These are phyloP conservation scores for Paraconiothyrium sp. DNA, from an alignment of 2,329 filamentous ascomycete species.

Conservation along the genomic window DNA sequence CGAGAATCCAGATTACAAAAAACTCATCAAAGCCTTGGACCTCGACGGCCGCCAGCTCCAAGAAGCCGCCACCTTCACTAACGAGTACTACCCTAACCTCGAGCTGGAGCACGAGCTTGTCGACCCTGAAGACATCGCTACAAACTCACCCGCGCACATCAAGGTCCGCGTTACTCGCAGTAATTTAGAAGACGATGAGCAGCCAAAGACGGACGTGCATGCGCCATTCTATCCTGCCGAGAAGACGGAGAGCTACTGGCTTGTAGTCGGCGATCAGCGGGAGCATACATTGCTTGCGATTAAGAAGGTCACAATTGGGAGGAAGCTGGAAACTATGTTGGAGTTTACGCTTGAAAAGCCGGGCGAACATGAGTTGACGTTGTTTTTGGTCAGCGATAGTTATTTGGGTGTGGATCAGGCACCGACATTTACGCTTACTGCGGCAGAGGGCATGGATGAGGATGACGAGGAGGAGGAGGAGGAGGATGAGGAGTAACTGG, in stretches of 20 bases:
- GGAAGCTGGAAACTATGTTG: constrained; percentile 78
- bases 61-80: constrained; percentile 94
- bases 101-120: constrained; percentile 89
- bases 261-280: constrained; percentile 92
- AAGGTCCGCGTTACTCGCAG: constrained; percentile 81
- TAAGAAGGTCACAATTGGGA: constrained; percentile 89
- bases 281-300: constrained; percentile 89
- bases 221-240: constrained; percentile 91
- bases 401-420: constrained; percentile 98
- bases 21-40: constrained; percentile 79
- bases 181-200: constrained; percentile 77
- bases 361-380: constrained; percentile 85
- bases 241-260: constrained; percentile 99
- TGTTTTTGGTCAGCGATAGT: constrained; percentile 96
- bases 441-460: constrained; percentile 93
- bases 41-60: constrained; percentile 83
- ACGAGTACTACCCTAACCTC: constrained; percentile 94
- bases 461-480: constrained; percentile 90
- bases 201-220: constrained; percentile 83
- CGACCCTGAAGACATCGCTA: constrained; percentile 80
- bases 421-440: constrained; percentile 83
- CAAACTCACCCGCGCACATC: constrained; percentile 83
- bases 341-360: constrained; percentile 88
- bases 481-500: constrained; percentile 51
- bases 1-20: constrained; percentile 83